Conservation (phyloP, 108 stramenopile species). For the Mediolabrus comicus region DNA sequence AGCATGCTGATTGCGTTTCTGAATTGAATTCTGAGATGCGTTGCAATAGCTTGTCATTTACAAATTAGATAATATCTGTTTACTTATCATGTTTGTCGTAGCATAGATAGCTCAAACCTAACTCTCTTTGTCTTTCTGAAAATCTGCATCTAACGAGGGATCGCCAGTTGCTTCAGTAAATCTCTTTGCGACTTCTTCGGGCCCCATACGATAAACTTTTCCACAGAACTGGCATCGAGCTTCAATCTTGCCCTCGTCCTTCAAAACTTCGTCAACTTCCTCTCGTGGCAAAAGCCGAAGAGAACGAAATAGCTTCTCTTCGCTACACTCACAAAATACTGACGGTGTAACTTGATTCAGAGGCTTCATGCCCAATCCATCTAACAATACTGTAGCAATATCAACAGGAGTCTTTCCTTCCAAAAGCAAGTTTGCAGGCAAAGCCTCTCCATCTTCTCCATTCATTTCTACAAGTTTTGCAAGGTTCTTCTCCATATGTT, state of each 20-base stretch:
- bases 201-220: constrained; percentile 70
- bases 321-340: constrained; percentile 66
- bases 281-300: constrained; percentile 71
- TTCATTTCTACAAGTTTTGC: constrained; percentile 70
- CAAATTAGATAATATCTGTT: too few relatives aligned
- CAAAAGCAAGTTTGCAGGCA: constrained; percentile 70
- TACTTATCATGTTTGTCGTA: too few relatives aligned
- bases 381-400: constrained; percentile 69
- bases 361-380: constrained; percentile 78
- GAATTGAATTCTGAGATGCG: constrained; percentile 1
- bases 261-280: constrained; percentile 79
- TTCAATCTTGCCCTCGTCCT: constrained; percentile 71
- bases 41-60: background rate
- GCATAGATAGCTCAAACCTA: too few relatives aligned
- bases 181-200: constrained; percentile 63
- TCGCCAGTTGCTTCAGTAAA: constrained; percentile 67
- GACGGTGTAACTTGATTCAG: constrained; percentile 61
- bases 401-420: constrained; percentile 75
- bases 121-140: background rate
- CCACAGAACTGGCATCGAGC: constrained; percentile 88
- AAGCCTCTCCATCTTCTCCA: constrained; percentile 53
- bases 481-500: constrained; percentile 64
- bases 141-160: constrained; percentile 64
- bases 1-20: background rate
- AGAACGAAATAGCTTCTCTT: constrained; percentile 72